phyloP scores from a whole-genome alignment of 192 early-diverging fungal species.

The Podila clonocystis region DNA sequence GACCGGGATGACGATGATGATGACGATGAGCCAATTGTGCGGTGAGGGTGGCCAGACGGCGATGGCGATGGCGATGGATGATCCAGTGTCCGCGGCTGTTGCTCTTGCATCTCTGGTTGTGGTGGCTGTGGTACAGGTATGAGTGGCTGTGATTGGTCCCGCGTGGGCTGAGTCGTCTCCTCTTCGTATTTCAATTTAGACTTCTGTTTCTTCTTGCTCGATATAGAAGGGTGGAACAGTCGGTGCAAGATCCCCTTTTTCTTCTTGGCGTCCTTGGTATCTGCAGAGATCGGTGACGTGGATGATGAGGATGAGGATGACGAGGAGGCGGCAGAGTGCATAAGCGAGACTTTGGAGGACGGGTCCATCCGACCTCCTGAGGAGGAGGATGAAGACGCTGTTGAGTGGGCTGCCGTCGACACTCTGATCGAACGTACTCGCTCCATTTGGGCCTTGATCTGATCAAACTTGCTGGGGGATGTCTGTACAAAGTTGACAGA shows the following conservation, averaged over 20 bases:
- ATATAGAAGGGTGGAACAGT: not conserved
- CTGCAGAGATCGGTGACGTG: not conserved
- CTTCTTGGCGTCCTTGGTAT: not conserved
- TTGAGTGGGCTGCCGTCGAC: not conserved
- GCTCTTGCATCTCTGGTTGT: no score
- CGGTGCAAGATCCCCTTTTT: not conserved
- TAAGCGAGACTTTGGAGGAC: not conserved
- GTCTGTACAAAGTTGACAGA: not conserved
- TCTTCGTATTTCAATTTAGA: not conserved
- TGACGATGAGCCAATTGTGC: not conserved
- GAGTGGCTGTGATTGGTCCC: not conserved
- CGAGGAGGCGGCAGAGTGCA: not conserved
- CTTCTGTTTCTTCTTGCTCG: not conserved
- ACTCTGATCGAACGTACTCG: conserved; percentile 9
- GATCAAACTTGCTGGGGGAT: conserved; percentile 32
- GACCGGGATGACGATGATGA: not conserved
- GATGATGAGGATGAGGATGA: not conserved
- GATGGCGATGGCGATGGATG: not conserved
- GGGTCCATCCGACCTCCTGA: not conserved
- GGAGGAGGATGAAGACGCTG: conserved; percentile 1
- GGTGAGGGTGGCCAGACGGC: not conserved
- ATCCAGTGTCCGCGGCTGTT: not conserved
- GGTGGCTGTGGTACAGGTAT: no score
- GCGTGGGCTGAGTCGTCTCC: not conserved
- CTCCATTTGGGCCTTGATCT: conserved; percentile 34